Evolutionary conservation across 179 eudicot genomes (phyloP), one percentile per base, ranked within the genome.

Genomic region (Actinidia polygama): DNA sequence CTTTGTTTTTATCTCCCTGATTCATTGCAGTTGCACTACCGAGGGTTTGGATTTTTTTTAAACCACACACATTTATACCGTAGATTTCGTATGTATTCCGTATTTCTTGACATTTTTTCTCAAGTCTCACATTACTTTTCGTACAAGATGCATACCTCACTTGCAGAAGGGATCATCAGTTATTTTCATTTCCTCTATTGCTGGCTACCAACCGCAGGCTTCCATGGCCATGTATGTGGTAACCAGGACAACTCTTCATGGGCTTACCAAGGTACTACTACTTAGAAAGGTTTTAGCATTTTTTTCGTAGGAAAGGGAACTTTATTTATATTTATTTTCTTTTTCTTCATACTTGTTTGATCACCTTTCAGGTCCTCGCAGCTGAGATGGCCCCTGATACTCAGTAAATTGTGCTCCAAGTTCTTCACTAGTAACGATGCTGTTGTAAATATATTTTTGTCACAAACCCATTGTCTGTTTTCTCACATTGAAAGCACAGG

Each of bases 191-290:
- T 95, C 99, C 61, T 96, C 99, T 44, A 85, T 93, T 50, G 80
- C 94, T 76, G 99, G 80, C 77, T 96, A 81, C 82, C 82, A 88
- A 19, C 98, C 97, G 24, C 79, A 79, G 16, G 40, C 92, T 74
- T 55, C 91, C 78, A 81, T 91, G 91, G 93, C 90, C 51, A 90
- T 96, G 97, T 96, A 96, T 79, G 97, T 92, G 30, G 99, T 96
- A 83, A 94, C 96, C 19, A 96, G 94, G 87, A 94, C 98, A 12
- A 94, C 99, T 81, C 96, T 96, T 80, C 91, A 93, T 64, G 99
- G 97, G 70, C 94, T 96, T 77, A 90, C 99, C 30, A 96, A 96
- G 99, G 99, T 96, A 87, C 78, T 81, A 54, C 58, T 14, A 10
- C 12, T n/a, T n/a, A 10, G 1, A 54, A 4, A 6, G 12, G 11